A percentile compares a stretch with the other conserved stretches of the same genome.
Conservation (phyloP, 345 rosid genomes). For the Anastatica hierochuntica region DNA sequence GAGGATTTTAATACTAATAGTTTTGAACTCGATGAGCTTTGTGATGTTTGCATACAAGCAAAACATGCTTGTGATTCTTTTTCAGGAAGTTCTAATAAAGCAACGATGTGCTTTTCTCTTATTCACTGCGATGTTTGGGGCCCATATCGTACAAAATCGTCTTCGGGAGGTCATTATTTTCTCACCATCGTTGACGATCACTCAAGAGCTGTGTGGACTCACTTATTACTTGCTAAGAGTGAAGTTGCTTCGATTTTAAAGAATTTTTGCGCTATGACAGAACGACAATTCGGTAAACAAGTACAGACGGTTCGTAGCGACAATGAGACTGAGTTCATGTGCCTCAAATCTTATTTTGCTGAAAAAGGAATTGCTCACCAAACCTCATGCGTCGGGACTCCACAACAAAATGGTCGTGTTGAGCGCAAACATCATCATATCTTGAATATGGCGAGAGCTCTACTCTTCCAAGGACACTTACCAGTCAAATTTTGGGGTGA, state of each 20-base stretch:
- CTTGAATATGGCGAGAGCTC: too few relatives aligned
- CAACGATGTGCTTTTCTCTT: not conserved
- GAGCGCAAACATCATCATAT: too few relatives aligned
- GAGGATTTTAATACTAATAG: not conserved
- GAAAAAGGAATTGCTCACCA: too few relatives aligned
- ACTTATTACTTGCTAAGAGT: not conserved
- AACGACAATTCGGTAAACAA: not conserved
- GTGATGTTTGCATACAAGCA: not conserved
- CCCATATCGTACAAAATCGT: not conserved
- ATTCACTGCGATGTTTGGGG: not conserved
- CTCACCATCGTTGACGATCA: not conserved
- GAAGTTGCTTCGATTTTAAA: not conserved
- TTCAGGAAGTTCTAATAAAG: not conserved
- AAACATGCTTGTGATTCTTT: not conserved
- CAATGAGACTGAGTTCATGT: not conserved
- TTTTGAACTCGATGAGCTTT: not conserved
- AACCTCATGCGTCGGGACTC: too few relatives aligned
- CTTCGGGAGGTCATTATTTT: not conserved
- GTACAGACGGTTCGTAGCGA: not conserved
- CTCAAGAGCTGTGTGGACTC: too few relatives aligned
- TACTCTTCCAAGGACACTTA: too few relatives aligned
- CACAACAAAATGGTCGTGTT: too few relatives aligned
- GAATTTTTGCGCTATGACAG: not conserved
- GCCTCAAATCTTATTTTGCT: too few relatives aligned
- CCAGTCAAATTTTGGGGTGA: too few relatives aligned